phyloP scores from a whole-genome alignment of 768 basidiomycete genomes.

The Leccinum pellstonianum region DNA sequence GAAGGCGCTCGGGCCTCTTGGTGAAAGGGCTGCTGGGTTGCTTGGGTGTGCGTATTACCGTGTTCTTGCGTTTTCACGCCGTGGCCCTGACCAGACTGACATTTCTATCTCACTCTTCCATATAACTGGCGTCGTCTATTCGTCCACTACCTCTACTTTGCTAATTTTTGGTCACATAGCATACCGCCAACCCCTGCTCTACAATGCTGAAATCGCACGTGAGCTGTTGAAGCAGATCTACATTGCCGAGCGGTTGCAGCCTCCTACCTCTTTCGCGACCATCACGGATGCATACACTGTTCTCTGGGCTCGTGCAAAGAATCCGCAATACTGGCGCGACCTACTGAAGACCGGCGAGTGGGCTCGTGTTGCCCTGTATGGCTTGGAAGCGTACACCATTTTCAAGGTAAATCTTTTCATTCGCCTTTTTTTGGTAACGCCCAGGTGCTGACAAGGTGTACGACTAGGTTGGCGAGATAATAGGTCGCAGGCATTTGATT shows the following conservation, averaged over 20 bases:
- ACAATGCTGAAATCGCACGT: slow-evolving; percentile 75
- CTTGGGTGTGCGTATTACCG: slow-evolving; percentile 48
- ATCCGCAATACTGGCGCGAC: slow-evolving; percentile 59
- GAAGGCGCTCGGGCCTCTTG: slow-evolving; percentile 47
- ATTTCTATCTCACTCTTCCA: neutral
- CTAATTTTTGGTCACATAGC: slow-evolving; percentile 37
- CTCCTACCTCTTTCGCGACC: slow-evolving; percentile 57
- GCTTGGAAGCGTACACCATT: slow-evolving; percentile 84
- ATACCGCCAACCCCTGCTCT: slow-evolving; percentile 73
- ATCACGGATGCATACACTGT: slow-evolving; percentile 60
- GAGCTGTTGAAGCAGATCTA: slow-evolving; percentile 79
- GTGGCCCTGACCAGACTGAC: slow-evolving; percentile 3
- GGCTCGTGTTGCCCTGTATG: slow-evolving; percentile 68
- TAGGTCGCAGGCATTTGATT: slow-evolving; percentile 75
- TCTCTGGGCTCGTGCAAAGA: slow-evolving; percentile 60
- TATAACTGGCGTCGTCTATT: neutral
- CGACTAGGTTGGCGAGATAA: slow-evolving; percentile 78
- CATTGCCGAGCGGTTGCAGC: slow-evolving; percentile 56
- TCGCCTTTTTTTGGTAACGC: neutral
- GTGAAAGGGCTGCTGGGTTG: slow-evolving; percentile 53
- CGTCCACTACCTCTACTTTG: neutral
- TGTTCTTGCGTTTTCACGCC: neutral
- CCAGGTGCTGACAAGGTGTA: slow-evolving; percentile 1
- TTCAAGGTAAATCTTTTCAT: slow-evolving; percentile 60
- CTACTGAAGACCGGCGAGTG: slow-evolving; percentile 63